Conservation (phyloP, 2,329 filamentous ascomycete genomes). For the Aspergillus sp. region DNA sequence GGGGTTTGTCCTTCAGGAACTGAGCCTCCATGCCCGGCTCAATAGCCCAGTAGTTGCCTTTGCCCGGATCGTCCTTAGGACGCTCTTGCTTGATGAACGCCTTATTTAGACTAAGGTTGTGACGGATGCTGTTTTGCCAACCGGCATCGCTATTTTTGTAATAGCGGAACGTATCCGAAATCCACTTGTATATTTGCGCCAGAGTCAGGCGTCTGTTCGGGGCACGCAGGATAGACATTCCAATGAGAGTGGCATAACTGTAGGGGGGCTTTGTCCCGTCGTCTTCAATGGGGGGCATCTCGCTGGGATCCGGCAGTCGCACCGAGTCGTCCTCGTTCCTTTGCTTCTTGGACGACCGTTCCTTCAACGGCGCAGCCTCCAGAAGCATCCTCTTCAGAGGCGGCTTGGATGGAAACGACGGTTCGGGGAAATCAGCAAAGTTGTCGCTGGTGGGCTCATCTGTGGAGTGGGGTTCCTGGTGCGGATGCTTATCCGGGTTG, state of each 20-base stretch:
- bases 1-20: constrained; percentile 83
- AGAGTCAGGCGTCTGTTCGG: constrained; percentile 80
- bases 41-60: constrained; percentile 97
- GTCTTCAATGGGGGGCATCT: constrained; percentile 79
- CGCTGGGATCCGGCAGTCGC: constrained; percentile 66
- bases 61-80: constrained; percentile 94
- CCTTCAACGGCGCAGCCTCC: constrained; percentile 71
- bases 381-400: constrained; percentile 61
- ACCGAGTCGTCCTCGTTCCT: constrained; percentile 56
- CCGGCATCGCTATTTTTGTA: constrained; percentile 82
- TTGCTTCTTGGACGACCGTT: constrained; percentile 66
- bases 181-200: constrained; percentile 98
- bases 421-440: constrained; percentile 48
- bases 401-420: constrained; percentile 43
- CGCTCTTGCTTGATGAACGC: constrained; percentile 93
- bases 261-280: constrained; percentile 85
- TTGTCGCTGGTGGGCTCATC: constrained; percentile 41
- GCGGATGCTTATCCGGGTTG: constrained; percentile 34
- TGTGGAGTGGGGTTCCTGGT: constrained; percentile 48
- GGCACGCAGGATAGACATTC: constrained; percentile 91
- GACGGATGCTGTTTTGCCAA: constrained; percentile 99
- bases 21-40: constrained; percentile 83
- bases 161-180: constrained; percentile 89
- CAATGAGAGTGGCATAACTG: constrained; percentile 93
- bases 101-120: constrained; percentile 96